Percentiles rank a stretch among this genome's conserved stretches.
These are phyloP conservation scores for Desmodesmus armatus DNA, from an alignment of 139 green algal species.

Conservation along the genomic window DNA sequence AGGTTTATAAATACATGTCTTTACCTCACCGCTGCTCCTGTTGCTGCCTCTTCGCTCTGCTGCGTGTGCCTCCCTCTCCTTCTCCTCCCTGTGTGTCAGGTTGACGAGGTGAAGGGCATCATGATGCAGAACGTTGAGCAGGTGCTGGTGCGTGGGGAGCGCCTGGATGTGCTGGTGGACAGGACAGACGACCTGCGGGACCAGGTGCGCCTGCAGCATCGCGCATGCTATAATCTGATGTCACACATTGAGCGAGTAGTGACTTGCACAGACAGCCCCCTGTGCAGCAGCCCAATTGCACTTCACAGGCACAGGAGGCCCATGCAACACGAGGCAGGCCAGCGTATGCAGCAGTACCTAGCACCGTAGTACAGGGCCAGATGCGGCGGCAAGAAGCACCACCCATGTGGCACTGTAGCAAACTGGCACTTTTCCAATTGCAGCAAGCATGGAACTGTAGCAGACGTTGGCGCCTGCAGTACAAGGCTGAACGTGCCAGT, in stretches of 20 bases:
- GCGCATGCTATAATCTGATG: background rate
- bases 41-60: background rate
- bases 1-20: too few species aligned
- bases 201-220: slow-evolving; percentile 48
- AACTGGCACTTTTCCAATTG: too few species aligned
- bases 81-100: slow-evolving; percentile 16
- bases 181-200: slow-evolving; percentile 85
- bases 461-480: too few species aligned
- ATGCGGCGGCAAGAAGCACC: too few species aligned
- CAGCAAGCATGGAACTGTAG: too few species aligned
- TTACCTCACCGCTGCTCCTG: background rate
- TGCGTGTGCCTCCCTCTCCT: too few species aligned
- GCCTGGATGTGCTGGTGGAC: slow-evolving; percentile 97
- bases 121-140: slow-evolving; percentile 96
- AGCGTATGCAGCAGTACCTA: too few species aligned
- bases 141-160: slow-evolving; percentile 93
- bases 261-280: background rate
- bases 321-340: too few species aligned
- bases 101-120: slow-evolving; percentile 86
- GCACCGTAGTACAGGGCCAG: too few species aligned
- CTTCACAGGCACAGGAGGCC: background rate
- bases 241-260: background rate
- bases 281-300: background rate
- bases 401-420: too few species aligned
- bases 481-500: too few species aligned